Base-by-base conservation (phyloP, 305 asterid genomes). In the Caryopteris hybrid region DNA sequence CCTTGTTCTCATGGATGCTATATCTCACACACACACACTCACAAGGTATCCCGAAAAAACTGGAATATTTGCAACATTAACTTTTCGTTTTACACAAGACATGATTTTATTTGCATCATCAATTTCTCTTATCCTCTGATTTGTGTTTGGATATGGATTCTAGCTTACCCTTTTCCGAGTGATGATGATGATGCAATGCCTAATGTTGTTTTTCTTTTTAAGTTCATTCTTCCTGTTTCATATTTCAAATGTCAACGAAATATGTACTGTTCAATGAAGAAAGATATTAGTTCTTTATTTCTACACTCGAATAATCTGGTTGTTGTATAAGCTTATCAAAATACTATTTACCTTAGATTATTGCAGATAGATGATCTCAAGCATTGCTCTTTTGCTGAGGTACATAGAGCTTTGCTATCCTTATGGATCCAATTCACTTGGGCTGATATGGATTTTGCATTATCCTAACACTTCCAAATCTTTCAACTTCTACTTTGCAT, bases 301-400 rank as follows among this genome's bases (percentile, higher is more conserved):
- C 4, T 22, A 3, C 5, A 12, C 18, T n/a, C 6, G 1, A 36
- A 8, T 39, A 13, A 25, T 52, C 16, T 27, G 16, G 53, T 25
- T 53, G 29, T 1, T 18, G 8, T 41, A 5, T 53, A 16, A 6
- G 4, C 21, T 52, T 21, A 10, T 55, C 21, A 2, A n/a, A 21
- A 52, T 21, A 38, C 41, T 11, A 41, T 55, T 42, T 8, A 25
- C 56, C 66, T 58, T 60, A 22, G 52, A 54, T 29, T 10, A 21
- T 20, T 79, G 80, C 89, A 93, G 99, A 78, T 86, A 68, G 95
- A 91, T 76, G 97, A 94, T 59, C 87, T 91, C 77, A 85, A 79
- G 83, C 88, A 86, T 79, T 89, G 86, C 64, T 83, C 96, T 23
- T 89, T 83, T 66, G 88, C 96, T 50, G 99, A 94, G 97, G 99